These are phyloP conservation scores for Beauveria bassiana DNA, from an alignment of 2,329 filamentous ascomycete genomes.

Conservation along the genomic window DNA sequence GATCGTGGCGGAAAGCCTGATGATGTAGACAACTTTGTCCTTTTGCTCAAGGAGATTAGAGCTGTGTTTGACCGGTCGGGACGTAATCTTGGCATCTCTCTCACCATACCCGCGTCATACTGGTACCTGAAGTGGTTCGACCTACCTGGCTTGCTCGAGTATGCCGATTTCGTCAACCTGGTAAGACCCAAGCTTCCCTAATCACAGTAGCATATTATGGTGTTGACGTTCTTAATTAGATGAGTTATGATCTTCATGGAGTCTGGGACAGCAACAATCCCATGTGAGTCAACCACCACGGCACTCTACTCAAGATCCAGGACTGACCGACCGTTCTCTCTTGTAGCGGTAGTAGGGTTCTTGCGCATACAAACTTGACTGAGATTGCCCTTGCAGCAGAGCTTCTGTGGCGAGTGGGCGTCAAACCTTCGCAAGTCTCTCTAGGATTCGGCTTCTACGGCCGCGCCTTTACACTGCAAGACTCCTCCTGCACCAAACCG, in stretches of 20 bases:
- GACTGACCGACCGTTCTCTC: no score
- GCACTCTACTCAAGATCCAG: no score
- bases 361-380: constrained; percentile 38
- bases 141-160: constrained; percentile 8
- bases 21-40: constrained; percentile 18
- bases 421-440: constrained; percentile 31
- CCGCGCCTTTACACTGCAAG: constrained; percentile 15
- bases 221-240: constrained; percentile 9
- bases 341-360: constrained; percentile 21
- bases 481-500: constrained; percentile 15
- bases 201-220: no score
- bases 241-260: constrained; percentile 37
- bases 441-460: constrained; percentile 38
- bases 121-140: constrained; percentile 24
- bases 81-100: constrained; percentile 15
- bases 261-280: constrained; percentile 29
- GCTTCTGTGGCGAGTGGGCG: constrained; percentile 36
- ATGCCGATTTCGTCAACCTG: no score
- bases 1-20: constrained; percentile 17
- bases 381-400: constrained; percentile 35
- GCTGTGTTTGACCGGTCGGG: not conserved
- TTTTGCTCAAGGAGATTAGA: constrained; percentile 14
- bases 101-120: constrained; percentile 20
- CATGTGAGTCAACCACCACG: constrained; percentile 11
- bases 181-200: no score